These are phyloP conservation scores for Penicillium atrosanguineum DNA, from an alignment of 495 filamentous ascomycete genomes.

Conservation along the genomic window DNA sequence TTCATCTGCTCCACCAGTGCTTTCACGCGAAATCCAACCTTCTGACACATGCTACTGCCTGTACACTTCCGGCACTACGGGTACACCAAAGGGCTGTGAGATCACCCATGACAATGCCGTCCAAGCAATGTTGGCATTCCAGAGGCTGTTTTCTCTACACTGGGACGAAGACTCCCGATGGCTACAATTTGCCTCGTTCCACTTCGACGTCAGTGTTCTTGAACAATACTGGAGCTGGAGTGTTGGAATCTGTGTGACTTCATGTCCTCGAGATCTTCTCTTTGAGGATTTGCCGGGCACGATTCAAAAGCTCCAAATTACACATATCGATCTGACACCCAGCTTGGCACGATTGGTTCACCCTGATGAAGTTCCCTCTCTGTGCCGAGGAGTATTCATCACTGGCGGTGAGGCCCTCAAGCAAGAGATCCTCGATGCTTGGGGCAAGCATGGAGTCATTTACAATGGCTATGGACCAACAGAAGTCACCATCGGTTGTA, in stretches of 20 bases:
- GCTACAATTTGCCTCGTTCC: constrained; percentile 85
- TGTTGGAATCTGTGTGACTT: constrained; percentile 75
- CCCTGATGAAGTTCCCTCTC: constrained; percentile 32
- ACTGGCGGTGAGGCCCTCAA: constrained; percentile 47
- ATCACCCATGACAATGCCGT: constrained; percentile 42
- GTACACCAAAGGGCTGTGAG: constrained; percentile 97
- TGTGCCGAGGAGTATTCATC: constrained; percentile 35
- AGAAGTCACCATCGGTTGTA: constrained; percentile 85
- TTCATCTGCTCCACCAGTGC: constrained; percentile 14
- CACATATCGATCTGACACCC: constrained; percentile 72
- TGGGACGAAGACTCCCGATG: constrained; percentile 67
- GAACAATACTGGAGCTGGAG: constrained; percentile 92
- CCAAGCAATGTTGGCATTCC: constrained; percentile 41
- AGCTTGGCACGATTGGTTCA: constrained; percentile 46
- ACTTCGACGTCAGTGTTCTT: constrained; percentile 84
- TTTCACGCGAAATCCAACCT: constrained; percentile 38
- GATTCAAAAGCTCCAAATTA: constrained; percentile 69
- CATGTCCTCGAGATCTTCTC: constrained; percentile 72
- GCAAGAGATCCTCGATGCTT: constrained; percentile 44
- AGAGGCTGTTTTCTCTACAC: constrained; percentile 36
- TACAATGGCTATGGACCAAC: constrained; percentile 73
- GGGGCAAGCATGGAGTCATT: constrained; percentile 39
- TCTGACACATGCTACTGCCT: constrained; percentile 94
- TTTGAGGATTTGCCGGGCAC: constrained; percentile 71
- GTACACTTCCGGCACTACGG: constrained; percentile 95